Evolutionary conservation across 1,284 basidiomycete species (phyloP).

Genomic region (Takashimella tepidaria): DNA sequence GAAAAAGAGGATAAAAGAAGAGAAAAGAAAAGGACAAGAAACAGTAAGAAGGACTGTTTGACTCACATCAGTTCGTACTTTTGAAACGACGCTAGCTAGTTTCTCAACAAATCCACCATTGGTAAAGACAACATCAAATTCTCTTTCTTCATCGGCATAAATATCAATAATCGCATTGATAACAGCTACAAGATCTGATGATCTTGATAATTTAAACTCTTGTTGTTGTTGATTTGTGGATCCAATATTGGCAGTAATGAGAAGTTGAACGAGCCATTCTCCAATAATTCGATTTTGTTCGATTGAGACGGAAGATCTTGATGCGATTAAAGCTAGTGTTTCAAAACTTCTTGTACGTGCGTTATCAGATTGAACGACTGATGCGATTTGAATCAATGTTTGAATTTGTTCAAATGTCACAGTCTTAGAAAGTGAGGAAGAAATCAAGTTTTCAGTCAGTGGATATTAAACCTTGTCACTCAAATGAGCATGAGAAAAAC

Average conservation of each 20-base stretch:
- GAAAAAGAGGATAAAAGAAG: too few relatives aligned
- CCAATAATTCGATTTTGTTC: conserved; percentile 56
- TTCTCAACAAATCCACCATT: conserved; percentile 55
- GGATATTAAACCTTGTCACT: too few relatives aligned
- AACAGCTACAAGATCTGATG: conserved; percentile 59
- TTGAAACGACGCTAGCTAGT: conserved; percentile 56
- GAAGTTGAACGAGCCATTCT: conserved; percentile 18
- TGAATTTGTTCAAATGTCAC: conserved; percentile 54
- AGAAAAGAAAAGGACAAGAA: too few relatives aligned
- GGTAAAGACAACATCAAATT: conserved; percentile 76
- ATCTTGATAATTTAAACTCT: conserved; percentile 58
- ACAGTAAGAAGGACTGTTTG: too few relatives aligned
- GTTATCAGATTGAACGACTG: conserved; percentile 54
- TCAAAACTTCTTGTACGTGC: conserved; percentile 73
- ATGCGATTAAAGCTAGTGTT: conserved; percentile 72
- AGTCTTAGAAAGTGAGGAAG: conserved; percentile 9
- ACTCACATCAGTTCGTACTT: conserved; percentile 58
- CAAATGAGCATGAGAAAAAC: background rate
- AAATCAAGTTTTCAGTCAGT: too few relatives aligned
- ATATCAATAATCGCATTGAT: conserved; percentile 87
- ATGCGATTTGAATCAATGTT: conserved; percentile 62
- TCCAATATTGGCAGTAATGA: background rate
- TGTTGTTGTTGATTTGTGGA: conserved; percentile 60
- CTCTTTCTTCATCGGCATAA: conserved; percentile 80
- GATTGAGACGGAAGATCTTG: conserved; percentile 57